These are phyloP conservation scores for Gnaphalium uliginosum DNA, from an alignment of 129 eudicot species.

Conservation along the genomic window DNA sequence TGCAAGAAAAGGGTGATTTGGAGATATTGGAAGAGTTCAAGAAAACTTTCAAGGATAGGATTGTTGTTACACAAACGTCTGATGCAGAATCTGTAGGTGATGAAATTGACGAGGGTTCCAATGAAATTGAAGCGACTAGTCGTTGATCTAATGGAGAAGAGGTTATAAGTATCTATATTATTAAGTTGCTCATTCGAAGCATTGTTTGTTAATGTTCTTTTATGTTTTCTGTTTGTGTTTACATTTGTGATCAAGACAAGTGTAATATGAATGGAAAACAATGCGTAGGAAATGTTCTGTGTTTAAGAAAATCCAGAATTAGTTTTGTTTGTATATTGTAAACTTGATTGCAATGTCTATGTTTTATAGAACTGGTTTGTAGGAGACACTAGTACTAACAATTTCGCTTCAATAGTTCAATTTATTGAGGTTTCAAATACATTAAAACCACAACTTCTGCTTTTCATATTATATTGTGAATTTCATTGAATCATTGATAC, in stretches of 20 bases:
- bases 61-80: slow-evolving; percentile 6
- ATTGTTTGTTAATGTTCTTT: background rate
- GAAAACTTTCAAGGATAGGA: slow-evolving; percentile 14
- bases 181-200: slow-evolving; percentile 6
- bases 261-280: slow-evolving; percentile 14
- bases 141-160: slow-evolving; percentile 13
- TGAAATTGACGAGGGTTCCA: slow-evolving; percentile 3
- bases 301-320: background rate
- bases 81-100: slow-evolving; percentile 24
- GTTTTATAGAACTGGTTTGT: background rate
- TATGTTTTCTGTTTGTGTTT: background rate
- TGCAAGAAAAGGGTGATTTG: slow-evolving; percentile 36
- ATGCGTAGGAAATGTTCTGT: background rate
- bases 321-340: background rate
- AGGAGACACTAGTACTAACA: background rate
- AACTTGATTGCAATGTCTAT: background rate
- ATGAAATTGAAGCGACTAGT: slow-evolving; percentile 21
- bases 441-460: background rate
- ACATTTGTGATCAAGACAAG: background rate
- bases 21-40: slow-evolving; percentile 31
- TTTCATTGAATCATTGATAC: background rate
- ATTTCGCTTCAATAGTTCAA: background rate
- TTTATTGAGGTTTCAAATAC: background rate
- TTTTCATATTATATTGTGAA: background rate
- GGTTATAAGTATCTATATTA: slow-evolving; percentile 5